phyloP scores from a whole-genome alignment of 129 eudicot genomes.

The Rutidosis leptorrhynchoides region DNA sequence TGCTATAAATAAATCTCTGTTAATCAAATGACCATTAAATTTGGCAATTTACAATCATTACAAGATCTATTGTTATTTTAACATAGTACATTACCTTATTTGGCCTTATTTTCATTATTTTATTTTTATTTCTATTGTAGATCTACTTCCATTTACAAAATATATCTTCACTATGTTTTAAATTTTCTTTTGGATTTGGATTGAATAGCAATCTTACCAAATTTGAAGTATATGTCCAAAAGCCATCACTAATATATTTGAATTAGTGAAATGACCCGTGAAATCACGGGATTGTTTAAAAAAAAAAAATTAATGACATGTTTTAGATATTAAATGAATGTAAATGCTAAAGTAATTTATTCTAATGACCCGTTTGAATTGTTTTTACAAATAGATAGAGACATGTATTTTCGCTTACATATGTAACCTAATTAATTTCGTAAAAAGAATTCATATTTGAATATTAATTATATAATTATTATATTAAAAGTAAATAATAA shows the following conservation, averaged over 20 bases:
- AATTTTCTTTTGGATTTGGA: background rate
- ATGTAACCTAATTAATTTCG: no score
- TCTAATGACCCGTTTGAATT: no score
- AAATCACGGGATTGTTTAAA: no score
- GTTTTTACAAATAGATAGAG: no score
- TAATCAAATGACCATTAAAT: background rate
- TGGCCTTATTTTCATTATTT: background rate
- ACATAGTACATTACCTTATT: background rate
- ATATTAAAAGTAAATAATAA: no score
- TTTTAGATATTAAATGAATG: no score
- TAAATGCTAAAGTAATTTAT: no score
- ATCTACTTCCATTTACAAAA: background rate
- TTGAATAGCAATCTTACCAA: background rate
- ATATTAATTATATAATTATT: no score
- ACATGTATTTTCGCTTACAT: no score
- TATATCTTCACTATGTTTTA: background rate
- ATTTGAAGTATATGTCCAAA: background rate
- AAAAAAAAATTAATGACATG: no score
- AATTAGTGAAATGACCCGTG: no score
- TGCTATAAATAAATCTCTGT: background rate
- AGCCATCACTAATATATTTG: background rate
- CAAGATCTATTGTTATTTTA: background rate
- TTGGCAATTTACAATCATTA: background rate
- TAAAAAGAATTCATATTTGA: no score
- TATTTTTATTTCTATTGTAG: conserved; percentile 1